Evolutionary conservation across 352 stramenopile species (phyloP).

Genomic region (Phytopythium mirpurense): DNA sequence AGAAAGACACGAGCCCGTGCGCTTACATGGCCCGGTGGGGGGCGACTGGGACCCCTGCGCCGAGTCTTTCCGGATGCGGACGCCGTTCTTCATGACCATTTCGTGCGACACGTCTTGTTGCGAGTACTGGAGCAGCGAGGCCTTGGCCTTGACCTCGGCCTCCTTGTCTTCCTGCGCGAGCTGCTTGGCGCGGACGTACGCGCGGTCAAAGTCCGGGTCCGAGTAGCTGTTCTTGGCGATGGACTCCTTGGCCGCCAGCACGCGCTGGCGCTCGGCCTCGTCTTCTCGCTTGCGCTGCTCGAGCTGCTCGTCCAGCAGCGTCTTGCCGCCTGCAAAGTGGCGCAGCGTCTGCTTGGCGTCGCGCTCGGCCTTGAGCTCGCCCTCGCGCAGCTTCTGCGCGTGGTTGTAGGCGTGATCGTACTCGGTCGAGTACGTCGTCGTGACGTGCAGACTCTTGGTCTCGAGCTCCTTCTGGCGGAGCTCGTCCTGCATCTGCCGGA

Average conservation of each 20-base stretch:
- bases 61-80: constrained; percentile 36
- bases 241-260: constrained; percentile 26
- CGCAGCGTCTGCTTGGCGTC: constrained; percentile 31
- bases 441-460: constrained; percentile 28
- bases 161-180: constrained; percentile 42
- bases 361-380: constrained; percentile 28
- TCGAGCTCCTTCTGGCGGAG: constrained; percentile 7
- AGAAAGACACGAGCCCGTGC: too few species aligned
- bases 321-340: constrained; percentile 41
- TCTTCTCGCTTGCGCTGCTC: constrained; percentile 56
- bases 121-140: constrained; percentile 43
- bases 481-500: constrained; percentile 10
- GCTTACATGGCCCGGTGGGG: constrained; percentile 2
- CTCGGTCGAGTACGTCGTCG: constrained; percentile 33
- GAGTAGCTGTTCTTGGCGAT: constrained; percentile 48
- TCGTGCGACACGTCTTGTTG: constrained; percentile 48
- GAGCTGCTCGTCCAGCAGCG: constrained; percentile 51
- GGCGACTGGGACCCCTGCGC: background rate
- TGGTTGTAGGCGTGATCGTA: constrained; percentile 51
- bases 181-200: constrained; percentile 49
- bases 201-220: constrained; percentile 41
- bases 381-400: constrained; percentile 39
- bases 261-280: constrained; percentile 39
- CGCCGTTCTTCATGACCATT: constrained; percentile 59
- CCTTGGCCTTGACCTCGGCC: constrained; percentile 55